phyloP scores from a whole-genome alignment of 495 filamentous ascomycete genomes.

The Rhypophila decipiens region DNA sequence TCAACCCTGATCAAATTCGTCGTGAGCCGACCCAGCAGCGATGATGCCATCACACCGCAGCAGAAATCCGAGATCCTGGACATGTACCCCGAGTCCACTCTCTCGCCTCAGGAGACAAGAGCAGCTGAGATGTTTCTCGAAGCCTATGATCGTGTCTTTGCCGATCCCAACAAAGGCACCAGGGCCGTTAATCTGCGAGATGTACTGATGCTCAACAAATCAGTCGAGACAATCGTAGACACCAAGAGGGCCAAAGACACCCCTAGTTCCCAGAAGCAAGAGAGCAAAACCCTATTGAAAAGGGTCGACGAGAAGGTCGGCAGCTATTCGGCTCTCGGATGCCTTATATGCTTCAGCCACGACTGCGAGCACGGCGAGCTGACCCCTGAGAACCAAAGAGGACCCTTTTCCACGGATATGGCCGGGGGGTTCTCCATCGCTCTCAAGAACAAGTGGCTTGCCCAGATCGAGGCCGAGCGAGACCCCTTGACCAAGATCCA shows the following conservation, averaged over 20 bases:
- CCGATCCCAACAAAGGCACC: slow-evolving; percentile 12
- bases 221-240: slow-evolving; percentile 37
- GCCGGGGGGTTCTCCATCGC: slow-evolving; percentile 17
- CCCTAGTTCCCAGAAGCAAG: slow-evolving; percentile 20
- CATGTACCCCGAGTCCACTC: slow-evolving; percentile 26
- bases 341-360: slow-evolving; percentile 41
- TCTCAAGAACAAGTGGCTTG: slow-evolving; percentile 18
- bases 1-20: slow-evolving; percentile 38
- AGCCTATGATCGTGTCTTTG: slow-evolving; percentile 40
- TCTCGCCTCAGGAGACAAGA: slow-evolving; percentile 27
- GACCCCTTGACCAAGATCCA: slow-evolving; percentile 5
- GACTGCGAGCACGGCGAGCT: slow-evolving; percentile 47
- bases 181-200: slow-evolving; percentile 32
- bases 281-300: slow-evolving; percentile 16
- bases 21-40: slow-evolving; percentile 27
- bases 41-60: slow-evolving; percentile 38
- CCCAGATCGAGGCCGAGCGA: slow-evolving; percentile 17
- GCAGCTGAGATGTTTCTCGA: slow-evolving; percentile 34
- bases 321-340: slow-evolving; percentile 40
- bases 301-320: slow-evolving; percentile 33
- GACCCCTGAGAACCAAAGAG: slow-evolving; percentile 37
- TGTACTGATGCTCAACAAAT: slow-evolving; percentile 38
- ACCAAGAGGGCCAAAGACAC: slow-evolving; percentile 41
- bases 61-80: slow-evolving; percentile 36
- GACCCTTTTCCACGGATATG: slow-evolving; percentile 34